Evolutionary conservation across 306 rosid genomes (phyloP).

Genomic region (Vicia sativa): DNA sequence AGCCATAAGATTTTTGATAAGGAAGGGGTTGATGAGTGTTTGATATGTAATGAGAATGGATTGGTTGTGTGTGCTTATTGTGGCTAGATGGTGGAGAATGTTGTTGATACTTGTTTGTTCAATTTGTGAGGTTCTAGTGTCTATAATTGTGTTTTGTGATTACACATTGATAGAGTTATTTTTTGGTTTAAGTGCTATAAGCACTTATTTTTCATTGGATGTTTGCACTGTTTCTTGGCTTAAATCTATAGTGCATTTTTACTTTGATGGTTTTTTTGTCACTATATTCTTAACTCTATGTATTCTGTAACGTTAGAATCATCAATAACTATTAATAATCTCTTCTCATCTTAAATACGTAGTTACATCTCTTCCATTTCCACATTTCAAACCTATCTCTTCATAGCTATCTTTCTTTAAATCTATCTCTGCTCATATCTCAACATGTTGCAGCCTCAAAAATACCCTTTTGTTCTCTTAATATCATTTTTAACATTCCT

Average conservation of each 20-base stretch:
- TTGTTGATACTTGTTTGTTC: constrained; percentile 19
- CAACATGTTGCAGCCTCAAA: constrained; percentile 40
- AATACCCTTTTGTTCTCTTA: constrained; percentile 28
- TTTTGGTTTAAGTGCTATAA: constrained; percentile 30
- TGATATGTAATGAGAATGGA: constrained; percentile 84
- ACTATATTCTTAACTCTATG: not conserved
- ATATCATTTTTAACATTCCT: constrained; percentile 28
- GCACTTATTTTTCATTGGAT: constrained; percentile 22
- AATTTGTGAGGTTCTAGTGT: not conserved
- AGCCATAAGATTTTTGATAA: constrained; percentile 53
- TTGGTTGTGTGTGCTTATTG: constrained; percentile 78
- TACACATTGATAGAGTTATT: constrained; percentile 20
- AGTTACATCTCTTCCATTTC: constrained; percentile 22
- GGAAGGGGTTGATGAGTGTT: constrained; percentile 45
- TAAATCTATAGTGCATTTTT: not conserved
- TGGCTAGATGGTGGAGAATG: constrained; percentile 44
- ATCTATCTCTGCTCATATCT: constrained; percentile 13
- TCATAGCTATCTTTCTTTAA: not conserved
- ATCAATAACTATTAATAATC: constrained; percentile 8
- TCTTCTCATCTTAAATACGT: constrained; percentile 3
- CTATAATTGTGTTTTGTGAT: constrained; percentile 1
- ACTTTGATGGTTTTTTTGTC: not conserved
- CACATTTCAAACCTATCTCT: constrained; percentile 6
- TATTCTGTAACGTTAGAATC: constrained; percentile 35
- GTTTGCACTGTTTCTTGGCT: constrained; percentile 37